Percentiles rank a stretch among this genome's conserved stretches.
Conservation (phyloP, 2,329 filamentous ascomycete genomes). For the Talaromyces pinophilus region DNA sequence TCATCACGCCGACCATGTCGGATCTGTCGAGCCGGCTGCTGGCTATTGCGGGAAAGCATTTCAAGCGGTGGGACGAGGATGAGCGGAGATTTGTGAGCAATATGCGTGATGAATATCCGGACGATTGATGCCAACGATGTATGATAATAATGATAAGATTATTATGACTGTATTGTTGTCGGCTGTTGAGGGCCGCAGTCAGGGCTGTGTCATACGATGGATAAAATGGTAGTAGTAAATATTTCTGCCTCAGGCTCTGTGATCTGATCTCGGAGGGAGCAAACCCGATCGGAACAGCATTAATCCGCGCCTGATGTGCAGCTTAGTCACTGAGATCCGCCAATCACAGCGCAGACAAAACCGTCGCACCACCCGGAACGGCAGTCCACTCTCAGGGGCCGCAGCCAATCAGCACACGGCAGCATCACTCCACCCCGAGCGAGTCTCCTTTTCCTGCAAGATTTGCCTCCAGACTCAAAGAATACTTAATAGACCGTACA, state of each 20-base stretch:
- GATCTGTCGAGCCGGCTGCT: conserved; percentile 57
- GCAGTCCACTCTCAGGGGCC: background rate
- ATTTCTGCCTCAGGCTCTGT: background rate
- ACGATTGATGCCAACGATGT: conserved; percentile 59
- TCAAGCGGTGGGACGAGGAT: conserved; percentile 76
- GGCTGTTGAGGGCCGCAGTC: background rate
- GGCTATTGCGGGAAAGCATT: conserved; percentile 75
- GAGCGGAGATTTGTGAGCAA: conserved; percentile 79
- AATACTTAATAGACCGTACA: background rate
- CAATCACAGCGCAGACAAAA: background rate
- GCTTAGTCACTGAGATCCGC: background rate
- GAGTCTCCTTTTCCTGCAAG: conserved; percentile 18
- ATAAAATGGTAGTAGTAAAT: background rate
- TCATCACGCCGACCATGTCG: conserved; percentile 57
- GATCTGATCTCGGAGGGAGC: background rate
- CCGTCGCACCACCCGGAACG: conserved; percentile 18
- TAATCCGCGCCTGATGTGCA: conserved; percentile 6
- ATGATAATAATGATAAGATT: background rate
- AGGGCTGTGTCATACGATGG: background rate
- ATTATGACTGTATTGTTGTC: background rate
- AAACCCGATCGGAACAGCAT: background rate
- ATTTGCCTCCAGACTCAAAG: conserved; percentile 17
- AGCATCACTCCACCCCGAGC: conserved; percentile 4
- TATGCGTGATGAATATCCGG: conserved; percentile 76
- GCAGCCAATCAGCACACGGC: conserved; percentile 9